phyloP scores from a whole-genome alignment of 208 protist species.

The Leishmania mexicana region DNA sequence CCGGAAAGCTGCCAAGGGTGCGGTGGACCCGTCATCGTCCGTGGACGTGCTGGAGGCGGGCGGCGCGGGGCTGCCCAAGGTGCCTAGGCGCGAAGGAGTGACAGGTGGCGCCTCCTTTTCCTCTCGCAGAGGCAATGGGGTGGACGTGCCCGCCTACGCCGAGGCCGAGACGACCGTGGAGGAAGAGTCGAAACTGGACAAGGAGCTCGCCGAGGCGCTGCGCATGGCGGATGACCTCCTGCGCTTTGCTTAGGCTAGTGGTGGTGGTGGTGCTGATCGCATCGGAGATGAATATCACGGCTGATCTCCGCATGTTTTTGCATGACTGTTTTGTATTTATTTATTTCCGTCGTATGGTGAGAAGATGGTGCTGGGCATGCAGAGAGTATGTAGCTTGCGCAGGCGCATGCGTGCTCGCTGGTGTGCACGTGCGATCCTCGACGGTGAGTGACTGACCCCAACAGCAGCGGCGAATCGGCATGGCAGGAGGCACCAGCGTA shows the following conservation, averaged over 20 bases:
- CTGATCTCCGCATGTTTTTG: neutral
- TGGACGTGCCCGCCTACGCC: neutral
- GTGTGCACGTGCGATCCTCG: neutral
- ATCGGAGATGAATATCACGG: neutral
- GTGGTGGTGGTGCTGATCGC: neutral
- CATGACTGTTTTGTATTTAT: neutral
- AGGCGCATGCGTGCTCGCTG: neutral
- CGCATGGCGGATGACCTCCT: conserved; percentile 79
- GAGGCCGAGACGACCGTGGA: conserved; percentile 25
- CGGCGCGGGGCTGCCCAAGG: neutral
- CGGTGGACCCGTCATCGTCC: conserved; percentile 11
- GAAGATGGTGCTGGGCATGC: neutral
- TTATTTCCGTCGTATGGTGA: neutral
- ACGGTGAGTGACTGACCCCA: neutral
- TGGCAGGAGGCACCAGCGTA: neutral
- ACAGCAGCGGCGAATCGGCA: neutral
- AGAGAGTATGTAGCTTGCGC: neutral
- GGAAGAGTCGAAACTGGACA: conserved; percentile 33
- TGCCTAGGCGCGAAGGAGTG: neutral
- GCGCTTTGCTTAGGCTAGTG: conserved; percentile 29
- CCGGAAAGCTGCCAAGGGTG: conserved; percentile 27
- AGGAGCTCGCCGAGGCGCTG: conserved; percentile 66
- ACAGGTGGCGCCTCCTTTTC: neutral
- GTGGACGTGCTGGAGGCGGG: conserved; percentile 6
- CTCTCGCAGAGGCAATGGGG: neutral